A percentile compares a stretch with the other conserved stretches of the same genome.
Evolutionary conservation across 805 yeast genomes (phyloP).

Genomic region (Spathaspora sp.): DNA sequence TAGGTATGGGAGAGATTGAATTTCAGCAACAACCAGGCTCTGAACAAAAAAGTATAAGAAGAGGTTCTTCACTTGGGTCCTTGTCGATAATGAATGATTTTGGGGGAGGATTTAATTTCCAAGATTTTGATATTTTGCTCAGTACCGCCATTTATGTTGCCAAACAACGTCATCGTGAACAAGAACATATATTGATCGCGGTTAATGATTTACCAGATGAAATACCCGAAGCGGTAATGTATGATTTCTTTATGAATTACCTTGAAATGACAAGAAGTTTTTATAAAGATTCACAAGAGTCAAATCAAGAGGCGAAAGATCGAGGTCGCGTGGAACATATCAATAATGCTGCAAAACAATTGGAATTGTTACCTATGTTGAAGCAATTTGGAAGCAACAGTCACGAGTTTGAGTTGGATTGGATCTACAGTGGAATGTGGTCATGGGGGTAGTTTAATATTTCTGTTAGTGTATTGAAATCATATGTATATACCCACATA

Average conservation of each 20-base stretch:
- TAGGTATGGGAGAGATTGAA: conserved; percentile 36
- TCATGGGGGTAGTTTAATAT: conserved; percentile 17
- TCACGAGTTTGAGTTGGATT: conserved; percentile 31
- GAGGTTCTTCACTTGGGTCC: conserved; percentile 29
- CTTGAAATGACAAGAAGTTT: conserved; percentile 15
- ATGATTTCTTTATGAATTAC: conserved; percentile 34
- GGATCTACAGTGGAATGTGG: conserved; percentile 33
- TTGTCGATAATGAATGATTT: conserved; percentile 35
- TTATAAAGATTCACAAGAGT: conserved; percentile 1
- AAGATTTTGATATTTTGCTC: conserved; percentile 34
- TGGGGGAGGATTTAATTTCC: conserved; percentile 40
- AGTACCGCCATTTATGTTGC: conserved; percentile 26
- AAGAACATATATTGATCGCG: conserved; percentile 16
- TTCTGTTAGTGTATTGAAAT: not conserved
- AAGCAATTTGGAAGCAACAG: conserved; percentile 24
- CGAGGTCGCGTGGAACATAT: conserved; percentile 17
- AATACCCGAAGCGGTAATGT: conserved; percentile 31
- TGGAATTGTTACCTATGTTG: conserved; percentile 31
- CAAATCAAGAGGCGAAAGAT: not conserved
- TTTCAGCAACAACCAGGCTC: conserved; percentile 11
- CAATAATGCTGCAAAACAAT: conserved; percentile 14
- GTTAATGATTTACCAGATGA: conserved; percentile 30
- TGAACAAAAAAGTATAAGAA: conserved; percentile 6
- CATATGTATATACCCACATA: no score
- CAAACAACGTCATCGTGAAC: conserved; percentile 10